Evolutionary conservation across 2,329 filamentous ascomycete species (phyloP), one percentile per base, ranked within the genome.

Genomic region (Trichoderma gracile): DNA sequence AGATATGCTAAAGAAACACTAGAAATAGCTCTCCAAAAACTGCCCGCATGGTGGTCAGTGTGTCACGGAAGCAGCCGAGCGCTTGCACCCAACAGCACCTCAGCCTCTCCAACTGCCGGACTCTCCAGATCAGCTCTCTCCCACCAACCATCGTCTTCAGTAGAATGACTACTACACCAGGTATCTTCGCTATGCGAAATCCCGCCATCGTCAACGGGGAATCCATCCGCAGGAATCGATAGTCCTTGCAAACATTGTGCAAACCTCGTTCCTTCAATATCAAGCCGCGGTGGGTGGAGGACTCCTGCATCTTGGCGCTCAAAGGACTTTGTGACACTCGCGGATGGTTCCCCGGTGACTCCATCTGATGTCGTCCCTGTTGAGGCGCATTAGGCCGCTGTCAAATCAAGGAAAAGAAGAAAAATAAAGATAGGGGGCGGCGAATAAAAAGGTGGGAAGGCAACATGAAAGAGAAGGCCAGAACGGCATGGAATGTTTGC

Each of bases 51-150:
- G 14, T 38, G 58, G 49, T n/a, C 58, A 23, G 40, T 46, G 40
- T 46, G 58, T 46, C 30, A 43, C 58, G 58, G 58, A 21, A 46
- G 38, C 58, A n/a, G 47, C 58, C 58, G 58, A 53, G 23, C 15
- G 45, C 45, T n/a, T 27, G 2, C 46, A 15, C n/a, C 58, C 38
- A 59, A 59, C 56, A 42, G 9, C 30, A n/a, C n/a, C n/a, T n/a
- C n/a, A n/a, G n/a, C n/a, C n/a, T n/a, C 33, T 25, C 21, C 46
- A 43, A 61, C 47, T 53, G 58, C 58, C 47, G 58, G 46, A 17
- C n/a, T 25, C 30, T 45, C 33, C 33, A 38, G 33, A 38, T 38
- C 9, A 38, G 10, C 3, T 3, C 33, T 38, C 33, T 5, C 12
- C 10, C 10, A 38, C 33, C 33, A 38, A 12, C 10, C 12, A 38